phyloP scores from a whole-genome alignment of 1,284 basidiomycete species.

The Rhodotorula sp. region DNA sequence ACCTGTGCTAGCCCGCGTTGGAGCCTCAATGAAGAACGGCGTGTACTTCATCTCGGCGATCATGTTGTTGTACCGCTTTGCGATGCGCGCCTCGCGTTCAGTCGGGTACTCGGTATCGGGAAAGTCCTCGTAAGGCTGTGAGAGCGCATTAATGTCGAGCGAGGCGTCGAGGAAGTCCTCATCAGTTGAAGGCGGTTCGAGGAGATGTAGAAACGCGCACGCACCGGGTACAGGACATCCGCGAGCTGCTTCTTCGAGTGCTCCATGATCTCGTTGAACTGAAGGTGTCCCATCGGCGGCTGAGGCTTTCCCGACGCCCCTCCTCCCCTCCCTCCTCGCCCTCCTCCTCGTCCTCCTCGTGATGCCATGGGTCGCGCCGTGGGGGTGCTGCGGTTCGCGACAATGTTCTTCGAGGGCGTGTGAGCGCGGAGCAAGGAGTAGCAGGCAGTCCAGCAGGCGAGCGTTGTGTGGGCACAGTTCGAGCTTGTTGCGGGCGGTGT shows the following conservation, averaged over 20 bases:
- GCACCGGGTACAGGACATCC: slow-evolving; percentile 36
- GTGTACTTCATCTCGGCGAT: slow-evolving; percentile 30
- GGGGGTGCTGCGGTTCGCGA: too few relatives aligned
- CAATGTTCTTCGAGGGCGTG: neutral
- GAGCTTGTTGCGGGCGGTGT: neutral
- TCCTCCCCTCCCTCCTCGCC: slow-evolving; percentile 11
- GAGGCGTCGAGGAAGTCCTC: too few relatives aligned
- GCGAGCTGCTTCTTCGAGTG: slow-evolving; percentile 26
- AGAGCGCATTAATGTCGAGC: neutral
- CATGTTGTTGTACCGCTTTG: slow-evolving; percentile 30
- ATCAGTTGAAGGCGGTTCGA: neutral
- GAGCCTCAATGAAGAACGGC: slow-evolving; percentile 34
- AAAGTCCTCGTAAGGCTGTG: slow-evolving; percentile 24
- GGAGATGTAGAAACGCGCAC: neutral
- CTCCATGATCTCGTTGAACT: slow-evolving; percentile 34
- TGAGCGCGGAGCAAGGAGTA: neutral
- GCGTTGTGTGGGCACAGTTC: neutral
- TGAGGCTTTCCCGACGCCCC: slow-evolving; percentile 20
- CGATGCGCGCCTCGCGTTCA: slow-evolving; percentile 24
- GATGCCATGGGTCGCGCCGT: neutral
- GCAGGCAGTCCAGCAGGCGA: neutral
- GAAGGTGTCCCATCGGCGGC: slow-evolving; percentile 33
- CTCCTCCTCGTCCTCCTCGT: slow-evolving; percentile 29
- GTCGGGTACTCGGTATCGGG: slow-evolving; percentile 31
- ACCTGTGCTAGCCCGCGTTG: slow-evolving; percentile 29